Conservation (phyloP, 495 filamentous ascomycete genomes). For the Cetradonia linearis region DNA sequence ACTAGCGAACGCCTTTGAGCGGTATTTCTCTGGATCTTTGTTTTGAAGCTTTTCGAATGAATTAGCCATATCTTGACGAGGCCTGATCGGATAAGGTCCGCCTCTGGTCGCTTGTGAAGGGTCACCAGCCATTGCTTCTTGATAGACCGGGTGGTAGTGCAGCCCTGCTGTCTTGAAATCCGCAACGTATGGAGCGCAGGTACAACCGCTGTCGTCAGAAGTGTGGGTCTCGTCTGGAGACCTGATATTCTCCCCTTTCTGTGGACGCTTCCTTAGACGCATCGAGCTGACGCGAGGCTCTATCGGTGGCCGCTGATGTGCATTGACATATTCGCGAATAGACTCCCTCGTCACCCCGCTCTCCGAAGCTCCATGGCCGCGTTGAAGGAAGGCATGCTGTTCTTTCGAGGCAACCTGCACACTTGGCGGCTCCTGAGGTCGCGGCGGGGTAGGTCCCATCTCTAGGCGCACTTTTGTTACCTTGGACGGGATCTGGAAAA, state of each 20-base stretch:
- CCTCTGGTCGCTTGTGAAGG: neutral
- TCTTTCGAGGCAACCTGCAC: slow-evolving; percentile 24
- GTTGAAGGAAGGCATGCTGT: slow-evolving; percentile 22
- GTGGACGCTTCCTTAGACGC: slow-evolving; percentile 20
- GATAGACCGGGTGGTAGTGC: slow-evolving; percentile 25
- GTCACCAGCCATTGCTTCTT: slow-evolving; percentile 5
- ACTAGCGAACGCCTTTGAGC: neutral
- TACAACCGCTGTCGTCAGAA: slow-evolving; percentile 21
- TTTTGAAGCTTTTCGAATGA: slow-evolving; percentile 9
- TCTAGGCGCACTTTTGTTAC: slow-evolving; percentile 14
- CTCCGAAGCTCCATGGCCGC: slow-evolving; percentile 25
- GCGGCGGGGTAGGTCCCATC: slow-evolving; percentile 17
- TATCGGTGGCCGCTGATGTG: slow-evolving; percentile 32
- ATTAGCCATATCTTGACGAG: slow-evolving; percentile 14
- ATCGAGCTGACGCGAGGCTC: slow-evolving; percentile 30
- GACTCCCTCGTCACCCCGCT: slow-evolving; percentile 17
- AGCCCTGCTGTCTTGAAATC: slow-evolving; percentile 29
- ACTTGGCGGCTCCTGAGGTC: slow-evolving; percentile 22
- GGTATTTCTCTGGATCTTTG: slow-evolving; percentile 21
- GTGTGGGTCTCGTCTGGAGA: slow-evolving; percentile 8
- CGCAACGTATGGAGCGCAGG: slow-evolving; percentile 26
- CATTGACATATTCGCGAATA: slow-evolving; percentile 28
- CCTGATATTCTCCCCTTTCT: slow-evolving; percentile 11
- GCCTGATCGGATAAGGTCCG: neutral
- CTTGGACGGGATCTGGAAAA: slow-evolving; percentile 16